Conservation (phyloP, 148 eudicot species). For the Camellia japonica region DNA sequence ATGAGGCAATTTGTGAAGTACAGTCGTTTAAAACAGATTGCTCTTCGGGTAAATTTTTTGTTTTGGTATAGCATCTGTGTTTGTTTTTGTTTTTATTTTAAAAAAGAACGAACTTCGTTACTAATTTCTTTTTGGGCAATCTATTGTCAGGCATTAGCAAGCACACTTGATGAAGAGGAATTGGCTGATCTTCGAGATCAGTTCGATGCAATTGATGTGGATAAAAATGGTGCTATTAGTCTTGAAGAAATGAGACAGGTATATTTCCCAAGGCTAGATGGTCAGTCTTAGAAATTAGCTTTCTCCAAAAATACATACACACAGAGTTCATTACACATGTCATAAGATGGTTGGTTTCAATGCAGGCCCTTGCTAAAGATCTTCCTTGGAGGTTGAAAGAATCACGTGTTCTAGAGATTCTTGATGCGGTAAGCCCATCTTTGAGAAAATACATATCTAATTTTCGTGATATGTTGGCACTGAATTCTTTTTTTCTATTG, state of each 20-base stretch:
- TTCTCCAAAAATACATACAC: background rate
- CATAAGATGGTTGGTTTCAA: background rate
- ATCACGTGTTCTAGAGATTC: slow-evolving; percentile 73
- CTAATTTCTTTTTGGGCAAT: background rate
- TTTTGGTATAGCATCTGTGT: background rate
- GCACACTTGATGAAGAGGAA: slow-evolving; percentile 74
- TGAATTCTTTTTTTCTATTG: background rate
- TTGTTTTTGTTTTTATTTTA: background rate
- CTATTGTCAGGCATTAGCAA: slow-evolving; percentile 78
- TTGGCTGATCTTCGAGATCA: slow-evolving; percentile 82
- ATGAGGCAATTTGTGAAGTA: slow-evolving; percentile 92
- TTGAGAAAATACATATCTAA: slow-evolving; percentile 14
- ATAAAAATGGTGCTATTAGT: slow-evolving; percentile 87
- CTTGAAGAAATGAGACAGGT: slow-evolving; percentile 99
- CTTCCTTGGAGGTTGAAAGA: slow-evolving; percentile 91
- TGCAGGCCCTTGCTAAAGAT: slow-evolving; percentile 89
- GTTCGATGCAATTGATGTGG: slow-evolving; percentile 91
- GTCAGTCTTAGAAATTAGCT: background rate
- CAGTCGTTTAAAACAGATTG: slow-evolving; percentile 92
- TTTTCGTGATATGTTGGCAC: background rate
- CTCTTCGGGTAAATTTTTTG: slow-evolving; percentile 61
- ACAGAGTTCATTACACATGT: background rate
- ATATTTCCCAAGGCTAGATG: slow-evolving; percentile 1
- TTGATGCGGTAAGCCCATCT: slow-evolving; percentile 65
- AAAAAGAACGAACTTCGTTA: background rate